Evolutionary conservation across 2,329 filamentous ascomycete genomes (phyloP).

Genomic region (Pseudonectria foliicola): DNA sequence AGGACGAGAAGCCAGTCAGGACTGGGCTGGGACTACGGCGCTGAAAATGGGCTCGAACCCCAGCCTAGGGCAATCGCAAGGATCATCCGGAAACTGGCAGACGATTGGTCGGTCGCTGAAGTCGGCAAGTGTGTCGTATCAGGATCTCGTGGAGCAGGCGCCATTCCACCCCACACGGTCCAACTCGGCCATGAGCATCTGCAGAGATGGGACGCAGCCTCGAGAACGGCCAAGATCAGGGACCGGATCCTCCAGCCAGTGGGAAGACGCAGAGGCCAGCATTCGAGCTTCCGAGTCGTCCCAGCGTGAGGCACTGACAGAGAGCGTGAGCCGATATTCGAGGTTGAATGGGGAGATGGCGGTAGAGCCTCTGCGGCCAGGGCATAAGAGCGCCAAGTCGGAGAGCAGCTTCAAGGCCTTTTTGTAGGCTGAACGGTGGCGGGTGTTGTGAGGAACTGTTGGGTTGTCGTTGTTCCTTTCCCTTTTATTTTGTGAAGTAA

Average conservation of each 20-base stretch:
- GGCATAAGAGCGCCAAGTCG: conserved; percentile 14
- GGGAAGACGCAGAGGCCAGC: conserved; percentile 18
- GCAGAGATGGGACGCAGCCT: conserved; percentile 12
- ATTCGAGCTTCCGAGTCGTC: conserved; percentile 14
- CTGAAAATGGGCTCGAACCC: conserved; percentile 16
- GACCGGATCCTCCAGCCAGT: conserved; percentile 19
- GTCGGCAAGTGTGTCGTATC: conserved; percentile 25
- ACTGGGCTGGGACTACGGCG: conserved; percentile 20
- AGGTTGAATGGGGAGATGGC: conserved; percentile 10
- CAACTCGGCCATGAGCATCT: conserved; percentile 13
- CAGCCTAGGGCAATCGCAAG: conserved; percentile 26
- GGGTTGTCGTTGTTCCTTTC: conserved; percentile 1
- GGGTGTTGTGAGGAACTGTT: not conserved
- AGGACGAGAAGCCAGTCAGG: not conserved
- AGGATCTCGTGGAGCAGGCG: conserved; percentile 26
- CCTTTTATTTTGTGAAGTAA: not conserved
- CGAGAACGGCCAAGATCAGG: conserved; percentile 15
- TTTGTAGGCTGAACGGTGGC: conserved; percentile 5
- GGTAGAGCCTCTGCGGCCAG: conserved; percentile 9
- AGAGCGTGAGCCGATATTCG: conserved; percentile 7
- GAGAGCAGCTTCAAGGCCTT: conserved; percentile 19
- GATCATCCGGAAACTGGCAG: conserved; percentile 31
- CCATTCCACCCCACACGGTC: conserved; percentile 33
- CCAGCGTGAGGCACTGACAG: conserved; percentile 6
- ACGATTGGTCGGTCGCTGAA: conserved; percentile 20